Evolutionary conservation across 2,329 filamentous ascomycete genomes (phyloP).

Genomic region (Cercospora brassicicola): DNA sequence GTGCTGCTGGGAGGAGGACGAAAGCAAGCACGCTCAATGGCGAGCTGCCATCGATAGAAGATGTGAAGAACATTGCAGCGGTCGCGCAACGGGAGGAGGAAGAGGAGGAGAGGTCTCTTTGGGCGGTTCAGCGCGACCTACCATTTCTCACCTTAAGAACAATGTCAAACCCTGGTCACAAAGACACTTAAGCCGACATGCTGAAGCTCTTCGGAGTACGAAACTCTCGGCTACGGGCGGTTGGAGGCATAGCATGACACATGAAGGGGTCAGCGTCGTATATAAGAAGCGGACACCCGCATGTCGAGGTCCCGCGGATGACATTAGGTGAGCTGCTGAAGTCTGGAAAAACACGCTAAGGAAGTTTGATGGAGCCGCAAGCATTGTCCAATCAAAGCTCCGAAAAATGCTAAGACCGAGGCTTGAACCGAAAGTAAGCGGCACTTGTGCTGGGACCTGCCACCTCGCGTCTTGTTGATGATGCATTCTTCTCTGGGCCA

Average conservation of each 20-base stretch:
- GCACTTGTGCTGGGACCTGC: background rate
- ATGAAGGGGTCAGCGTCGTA: constrained; percentile 3
- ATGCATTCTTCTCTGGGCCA: background rate
- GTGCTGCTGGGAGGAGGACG: constrained; percentile 14
- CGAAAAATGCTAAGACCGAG: background rate
- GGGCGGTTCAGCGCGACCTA: background rate
- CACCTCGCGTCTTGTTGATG: background rate
- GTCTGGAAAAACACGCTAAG: background rate
- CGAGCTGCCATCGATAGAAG: background rate
- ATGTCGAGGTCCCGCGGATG: background rate
- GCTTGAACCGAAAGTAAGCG: background rate
- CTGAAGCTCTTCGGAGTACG: background rate
- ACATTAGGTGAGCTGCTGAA: background rate
- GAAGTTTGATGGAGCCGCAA: background rate
- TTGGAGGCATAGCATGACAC: constrained; percentile 2
- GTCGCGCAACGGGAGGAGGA: background rate
- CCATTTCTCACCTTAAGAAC: constrained; percentile 6
- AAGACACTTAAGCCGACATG: constrained; percentile 13
- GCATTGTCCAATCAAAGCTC: background rate
- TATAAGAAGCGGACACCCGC: background rate
- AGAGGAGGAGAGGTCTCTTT: background rate
- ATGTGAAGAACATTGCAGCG: constrained; percentile 3
- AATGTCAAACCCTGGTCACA: constrained; percentile 6
- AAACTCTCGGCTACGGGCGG: background rate
- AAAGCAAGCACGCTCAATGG: constrained; percentile 9